Evolutionary conservation across 1,284 basidiomycete species (phyloP), one percentile per base, ranked within the genome.

Genomic region (Boletellus sp.): DNA sequence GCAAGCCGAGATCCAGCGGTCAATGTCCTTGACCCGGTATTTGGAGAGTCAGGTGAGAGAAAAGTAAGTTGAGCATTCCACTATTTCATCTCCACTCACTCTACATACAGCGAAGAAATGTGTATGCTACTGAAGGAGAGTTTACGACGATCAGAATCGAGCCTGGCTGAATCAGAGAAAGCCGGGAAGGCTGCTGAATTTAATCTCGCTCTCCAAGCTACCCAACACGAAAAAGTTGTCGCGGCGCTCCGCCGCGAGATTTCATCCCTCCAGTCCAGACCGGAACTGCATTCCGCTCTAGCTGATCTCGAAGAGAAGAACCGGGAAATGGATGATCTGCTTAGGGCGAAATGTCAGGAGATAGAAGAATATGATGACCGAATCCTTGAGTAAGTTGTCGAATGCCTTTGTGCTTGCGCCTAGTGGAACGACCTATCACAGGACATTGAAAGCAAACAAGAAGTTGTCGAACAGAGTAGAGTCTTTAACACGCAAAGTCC

Each of bases 351-450:
- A 64, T 85, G 80, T 53, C 64, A 73, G n/a, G 87, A 90, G 66
- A 87, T 89, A 48, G 87, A 90, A 59, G 84, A 84, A 54, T 86
- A 88, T 47, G 87, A 90, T 54, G 87, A 90, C 60, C 78, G 78
- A 33, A 78, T 81, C 48, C 78, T 90, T 48, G 84, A 84, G 87
- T 89, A 67, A 55, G 86, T 76, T 19, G 32, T 37, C 35, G 37
- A n/a, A 23, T 14, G 16, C 14, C 39, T 48, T 40, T 33, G n/a
- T 47, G 35, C 20, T 25, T 37, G 13, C 34, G 25, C 17, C 8
- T 29, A 16, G 23, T 36, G 34, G 42, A 45, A 20, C 17, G 37
- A 38, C 20, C 33, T 26, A 33, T 43, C 8, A 34, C 50, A 89
- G 86, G 55, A 76, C 86, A 60, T 63, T 87, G 49, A 88, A 87